phyloP scores from a whole-genome alignment of 2,329 filamentous ascomycete species.

The Fusarium hainanense region DNA sequence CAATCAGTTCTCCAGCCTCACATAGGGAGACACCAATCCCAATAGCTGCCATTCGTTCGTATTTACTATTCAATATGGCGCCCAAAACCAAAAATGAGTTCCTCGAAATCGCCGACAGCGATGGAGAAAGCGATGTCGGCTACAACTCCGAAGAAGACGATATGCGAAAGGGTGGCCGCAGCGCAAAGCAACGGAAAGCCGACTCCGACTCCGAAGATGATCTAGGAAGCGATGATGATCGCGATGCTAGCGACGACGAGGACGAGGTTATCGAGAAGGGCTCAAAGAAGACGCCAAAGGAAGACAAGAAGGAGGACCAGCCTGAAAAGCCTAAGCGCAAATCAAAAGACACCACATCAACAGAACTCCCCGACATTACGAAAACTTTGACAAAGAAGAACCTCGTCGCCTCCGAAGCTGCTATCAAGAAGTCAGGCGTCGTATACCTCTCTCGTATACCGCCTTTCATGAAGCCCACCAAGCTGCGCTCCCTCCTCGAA shows the following conservation, averaged over 20 bases:
- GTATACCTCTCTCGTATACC: conserved; percentile 86
- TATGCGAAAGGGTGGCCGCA: conserved; percentile 71
- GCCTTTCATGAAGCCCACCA: conserved; percentile 87
- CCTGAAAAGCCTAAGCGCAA: conserved; percentile 39
- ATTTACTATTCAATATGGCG: conserved; percentile 61
- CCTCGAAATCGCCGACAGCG: conserved; percentile 69
- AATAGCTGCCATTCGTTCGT: conserved; percentile 11
- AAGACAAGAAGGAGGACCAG: conserved; percentile 35
- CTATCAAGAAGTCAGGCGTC: conserved; percentile 79
- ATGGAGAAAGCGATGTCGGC: conserved; percentile 66
- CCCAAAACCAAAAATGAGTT: conserved; percentile 78
- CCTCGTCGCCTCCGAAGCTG: conserved; percentile 71
- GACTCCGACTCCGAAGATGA: conserved; percentile 54
- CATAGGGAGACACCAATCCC: conserved; percentile 3
- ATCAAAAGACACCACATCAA: conserved; percentile 46
- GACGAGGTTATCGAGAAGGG: conserved; percentile 47
- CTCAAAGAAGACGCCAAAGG: conserved; percentile 38
- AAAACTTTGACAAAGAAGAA: conserved; percentile 73
- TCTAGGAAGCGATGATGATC: conserved; percentile 53
- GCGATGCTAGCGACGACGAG: conserved; percentile 50
- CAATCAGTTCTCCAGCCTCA: conserved; percentile 20
- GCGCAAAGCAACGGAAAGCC: conserved; percentile 72
- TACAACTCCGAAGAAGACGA: conserved; percentile 78
- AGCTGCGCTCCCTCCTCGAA: conserved; percentile 78
- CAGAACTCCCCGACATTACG: conserved; percentile 60